phyloP scores from a whole-genome alignment of 306 rosid species.

The Corylus heterophylla region DNA sequence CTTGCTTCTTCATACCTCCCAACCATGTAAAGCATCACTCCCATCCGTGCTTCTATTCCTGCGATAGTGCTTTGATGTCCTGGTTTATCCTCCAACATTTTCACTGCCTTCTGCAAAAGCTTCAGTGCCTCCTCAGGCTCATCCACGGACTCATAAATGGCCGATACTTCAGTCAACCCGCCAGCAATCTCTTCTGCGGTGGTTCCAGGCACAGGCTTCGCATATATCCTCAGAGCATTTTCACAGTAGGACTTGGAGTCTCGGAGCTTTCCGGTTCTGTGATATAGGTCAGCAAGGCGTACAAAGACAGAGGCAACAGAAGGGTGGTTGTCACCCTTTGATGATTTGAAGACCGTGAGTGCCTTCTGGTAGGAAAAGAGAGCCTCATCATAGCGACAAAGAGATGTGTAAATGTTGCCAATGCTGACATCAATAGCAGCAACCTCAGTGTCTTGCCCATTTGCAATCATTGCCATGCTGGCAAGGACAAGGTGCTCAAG shows the following conservation, averaged over 20 bases:
- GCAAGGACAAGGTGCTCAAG: constrained; percentile 98
- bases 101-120: constrained; percentile 81
- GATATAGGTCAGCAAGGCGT: constrained; percentile 93
- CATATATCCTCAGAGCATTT: constrained; percentile 85
- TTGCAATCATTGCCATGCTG: constrained; percentile 97
- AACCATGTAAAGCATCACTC: constrained; percentile 89
- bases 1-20: constrained; percentile 88
- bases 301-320: constrained; percentile 88
- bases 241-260: constrained; percentile 96
- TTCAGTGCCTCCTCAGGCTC: constrained; percentile 96
- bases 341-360: constrained; percentile 85
- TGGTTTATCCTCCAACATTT: constrained; percentile 91
- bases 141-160: constrained; percentile 89
- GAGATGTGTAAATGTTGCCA: constrained; percentile 91
- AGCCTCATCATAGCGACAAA: constrained; percentile 95
- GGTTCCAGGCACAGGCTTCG: constrained; percentile 95
- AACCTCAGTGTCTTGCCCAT: constrained; percentile 87
- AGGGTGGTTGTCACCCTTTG: constrained; percentile 94
- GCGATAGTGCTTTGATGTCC: constrained; percentile 98
- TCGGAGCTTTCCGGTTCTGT: constrained; percentile 91
- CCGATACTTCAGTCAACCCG: constrained; percentile 91
- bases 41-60: constrained; percentile 96
- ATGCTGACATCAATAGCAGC: constrained; percentile 96
- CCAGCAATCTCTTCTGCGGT: constrained; percentile 86
- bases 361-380: constrained; percentile 98